Conservation (phyloP, 495 filamentous ascomycete species). For the Trypethelium eluteriae region DNA sequence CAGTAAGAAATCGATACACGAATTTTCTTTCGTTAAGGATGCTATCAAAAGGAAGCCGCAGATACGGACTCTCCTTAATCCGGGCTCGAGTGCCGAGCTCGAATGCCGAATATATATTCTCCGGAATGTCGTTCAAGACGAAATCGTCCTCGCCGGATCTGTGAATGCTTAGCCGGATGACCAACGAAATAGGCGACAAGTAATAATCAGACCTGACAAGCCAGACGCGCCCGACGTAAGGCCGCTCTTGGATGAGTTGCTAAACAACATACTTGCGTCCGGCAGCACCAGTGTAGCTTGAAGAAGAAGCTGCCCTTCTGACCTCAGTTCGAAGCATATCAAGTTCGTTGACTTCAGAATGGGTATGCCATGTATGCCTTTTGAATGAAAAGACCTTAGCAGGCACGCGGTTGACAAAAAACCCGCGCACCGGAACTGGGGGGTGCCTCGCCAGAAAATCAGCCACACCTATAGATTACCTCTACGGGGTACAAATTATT, state of each 20-base stretch:
- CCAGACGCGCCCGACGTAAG: slow-evolving; percentile 29
- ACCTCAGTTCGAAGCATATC: background rate
- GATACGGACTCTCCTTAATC: slow-evolving; percentile 13
- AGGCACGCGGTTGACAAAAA: no score
- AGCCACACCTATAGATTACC: no score
- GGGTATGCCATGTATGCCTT: no score
- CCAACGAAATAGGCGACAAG: background rate
- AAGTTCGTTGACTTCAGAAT: no score
- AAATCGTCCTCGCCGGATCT: slow-evolving; percentile 27
- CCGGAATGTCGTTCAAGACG: slow-evolving; percentile 34
- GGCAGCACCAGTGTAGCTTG: slow-evolving; percentile 22
- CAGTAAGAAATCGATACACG: background rate
- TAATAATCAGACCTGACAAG: slow-evolving; percentile 26
- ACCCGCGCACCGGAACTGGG: no score
- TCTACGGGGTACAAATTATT: no score
- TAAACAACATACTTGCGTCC: slow-evolving; percentile 27
- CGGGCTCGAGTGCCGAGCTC: slow-evolving; percentile 18
- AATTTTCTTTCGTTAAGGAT: background rate
- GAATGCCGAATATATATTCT: slow-evolving; percentile 25
- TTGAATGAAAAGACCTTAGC: no score
- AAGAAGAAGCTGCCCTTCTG: slow-evolving; percentile 11
- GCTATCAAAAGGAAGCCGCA: background rate
- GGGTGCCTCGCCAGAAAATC: no score
- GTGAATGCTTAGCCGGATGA: slow-evolving; percentile 15
- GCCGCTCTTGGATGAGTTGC: slow-evolving; percentile 28